Evolutionary conservation across 768 basidiomycete species (phyloP), one percentile per base, ranked within the genome.

Genomic region (Rhodosporidiobolus sp.): DNA sequence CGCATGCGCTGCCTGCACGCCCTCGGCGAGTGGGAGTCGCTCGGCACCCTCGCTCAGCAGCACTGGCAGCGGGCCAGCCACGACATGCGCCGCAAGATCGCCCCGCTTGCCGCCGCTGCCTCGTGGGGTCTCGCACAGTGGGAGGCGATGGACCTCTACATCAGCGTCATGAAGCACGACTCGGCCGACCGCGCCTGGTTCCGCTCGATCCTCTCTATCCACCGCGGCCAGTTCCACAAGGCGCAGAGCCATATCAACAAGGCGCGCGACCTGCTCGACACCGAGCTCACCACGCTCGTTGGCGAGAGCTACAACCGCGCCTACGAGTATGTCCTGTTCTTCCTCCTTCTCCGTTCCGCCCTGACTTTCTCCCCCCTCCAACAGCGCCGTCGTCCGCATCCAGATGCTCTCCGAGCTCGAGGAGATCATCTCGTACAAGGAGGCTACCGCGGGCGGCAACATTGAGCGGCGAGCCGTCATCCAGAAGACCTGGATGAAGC

Each of bases 401-500:
- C 96, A 99, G 82, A 95, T 97, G 92, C 85, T 99, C 22, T 94
- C 95, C 3, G 96, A 99, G 79, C 85, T 99, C 12, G 96, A 99
- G 79, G 96, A 99, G 79, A 96, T 98, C 77, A 96, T 99, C 70
- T 83, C 88, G 52, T 98, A 94, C 83, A 98, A 98, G 81, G 90
- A 95, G 88, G 88, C 76, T 19, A 69, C 67, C 32, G 69, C 66
- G 75, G 89, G 89, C 30, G 95, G 98, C 80, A 92, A 96, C 79
- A 89, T 92, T 2, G 92, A 95, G 70, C 87, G 94, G n/a, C 94
- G 94, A 77, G 85, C 85, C 70, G 88, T 90, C 5, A 93, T 95
- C 84, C 86, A 91, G 59, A 91, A 89, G 82, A 98, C 95, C 0
- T 99, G 96, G 96, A 92, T 95, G 88, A 94, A 93, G 79, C 86